Evolutionary conservation across 805 yeast species (phyloP), one percentile per base, ranked within the genome.

Genomic region (Lipomyces sp.): DNA sequence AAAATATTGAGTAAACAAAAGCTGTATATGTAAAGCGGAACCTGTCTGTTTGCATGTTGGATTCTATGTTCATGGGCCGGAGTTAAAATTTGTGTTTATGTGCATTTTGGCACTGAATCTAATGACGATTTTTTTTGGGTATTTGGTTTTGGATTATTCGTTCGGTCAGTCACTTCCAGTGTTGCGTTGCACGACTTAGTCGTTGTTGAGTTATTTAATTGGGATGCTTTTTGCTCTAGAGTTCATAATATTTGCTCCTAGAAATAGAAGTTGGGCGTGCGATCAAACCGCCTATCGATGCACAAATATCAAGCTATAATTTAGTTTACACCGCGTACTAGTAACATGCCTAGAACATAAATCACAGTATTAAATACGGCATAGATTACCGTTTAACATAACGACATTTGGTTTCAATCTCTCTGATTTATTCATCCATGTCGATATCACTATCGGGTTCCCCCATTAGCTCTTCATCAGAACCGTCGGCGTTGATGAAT

Each of bases 401-500:
- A n/a, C 8, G 24, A 42, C 39, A 10, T 10, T 4, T 11, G 4
- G 39, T 37, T 13, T 3, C 15, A 10, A 37, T 13, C 39, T 37
- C n/a, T n/a, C 48, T n/a, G 48, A 5, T n/a, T 18, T 61, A 60
- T 30, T 63, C 69, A 18, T 66, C 67, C 18, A 48, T 53, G 18
- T 53, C 70, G n/a, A n/a, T 62, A 29, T 53, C 65, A 15, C 51
- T 64, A 2, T 56, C 63, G 15, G 8, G 15, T 3, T 32, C 54
- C 13, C n/a, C 34, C 8, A 24, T 18, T n/a, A 24, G 6, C 48
- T 53, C 60, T 8, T 64, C 53, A 54, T 51, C 54, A 11, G 48
- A 42, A 18, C 15, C 34, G 39, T 64, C 69, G 18, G 64, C 67
- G 45, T 67, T 60, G 29, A 70, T 60, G 53, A 70, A 70, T 66